Conservation (phyloP, 2,329 filamentous ascomycete species). For the Nemania serpens region DNA sequence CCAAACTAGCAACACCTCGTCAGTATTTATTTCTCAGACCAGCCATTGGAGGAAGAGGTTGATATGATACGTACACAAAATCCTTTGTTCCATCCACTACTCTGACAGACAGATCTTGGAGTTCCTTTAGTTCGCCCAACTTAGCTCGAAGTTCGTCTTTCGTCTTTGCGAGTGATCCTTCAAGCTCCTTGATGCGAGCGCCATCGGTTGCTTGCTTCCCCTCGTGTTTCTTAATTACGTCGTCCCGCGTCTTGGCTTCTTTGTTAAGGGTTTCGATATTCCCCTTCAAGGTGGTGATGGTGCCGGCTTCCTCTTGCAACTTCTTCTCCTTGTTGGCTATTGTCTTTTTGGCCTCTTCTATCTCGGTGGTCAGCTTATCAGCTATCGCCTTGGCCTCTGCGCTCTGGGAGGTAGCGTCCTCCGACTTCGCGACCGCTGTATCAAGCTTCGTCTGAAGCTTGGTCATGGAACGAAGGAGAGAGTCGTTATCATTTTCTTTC, state of each 20-base stretch:
- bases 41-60: background rate
- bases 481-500: background rate
- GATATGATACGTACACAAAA: conserved; percentile 20
- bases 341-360: conserved; percentile 16
- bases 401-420: conserved; percentile 7
- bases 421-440: background rate
- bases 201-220: conserved; percentile 13
- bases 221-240: conserved; percentile 9
- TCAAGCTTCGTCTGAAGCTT: conserved; percentile 5
- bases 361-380: background rate
- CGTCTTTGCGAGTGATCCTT: background rate
- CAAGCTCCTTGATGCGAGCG: conserved; percentile 10
- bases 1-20: conserved; percentile 7
- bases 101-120: conserved; percentile 13
- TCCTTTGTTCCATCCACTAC: conserved; percentile 9
- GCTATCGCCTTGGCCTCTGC: conserved; percentile 14
- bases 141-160: background rate
- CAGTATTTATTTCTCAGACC: background rate
- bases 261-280: conserved; percentile 2
- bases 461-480: background rate
- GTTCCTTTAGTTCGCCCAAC: conserved; percentile 9
- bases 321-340: conserved; percentile 17
- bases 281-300: conserved; percentile 8
- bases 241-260: conserved; percentile 9
- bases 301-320: background rate